Conservation (phyloP, 2,329 filamentous ascomycete genomes). For the Lecanosticta acicola region DNA sequence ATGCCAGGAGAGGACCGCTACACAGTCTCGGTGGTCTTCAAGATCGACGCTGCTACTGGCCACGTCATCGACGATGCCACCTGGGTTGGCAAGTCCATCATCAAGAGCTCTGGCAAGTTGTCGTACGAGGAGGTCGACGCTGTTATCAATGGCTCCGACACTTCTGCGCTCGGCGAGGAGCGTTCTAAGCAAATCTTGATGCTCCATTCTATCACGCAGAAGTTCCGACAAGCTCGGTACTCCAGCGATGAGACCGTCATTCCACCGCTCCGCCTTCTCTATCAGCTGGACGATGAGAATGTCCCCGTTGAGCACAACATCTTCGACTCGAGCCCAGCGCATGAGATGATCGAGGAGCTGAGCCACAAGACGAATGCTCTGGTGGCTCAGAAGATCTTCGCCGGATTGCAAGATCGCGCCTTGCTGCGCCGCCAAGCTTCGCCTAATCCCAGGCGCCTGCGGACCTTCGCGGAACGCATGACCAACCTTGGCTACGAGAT, state of each 20-base stretch:
- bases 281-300: conserved; percentile 96
- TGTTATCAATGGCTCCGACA: conserved; percentile 59
- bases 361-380: conserved; percentile 88
- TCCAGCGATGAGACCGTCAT: conserved; percentile 70
- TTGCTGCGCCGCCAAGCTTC: conserved; percentile 79
- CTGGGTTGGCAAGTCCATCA: conserved; percentile 89
- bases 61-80: conserved; percentile 75
- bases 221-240: conserved; percentile 83
- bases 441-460: conserved; percentile 80
- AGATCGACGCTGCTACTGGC: conserved; percentile 75
- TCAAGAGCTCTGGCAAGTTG: conserved; percentile 85
- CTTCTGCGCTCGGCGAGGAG: conserved; percentile 56
- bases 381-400: conserved; percentile 76
- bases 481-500: conserved; percentile 83
- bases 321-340: conserved; percentile 81
- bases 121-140: conserved; percentile 80
- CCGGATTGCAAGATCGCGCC: conserved; percentile 82
- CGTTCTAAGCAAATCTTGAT: conserved; percentile 72
- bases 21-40: conserved; percentile 88
- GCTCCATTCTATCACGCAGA: conserved; percentile 74
- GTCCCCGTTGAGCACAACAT: conserved; percentile 95
- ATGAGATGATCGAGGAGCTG: conserved; percentile 91
- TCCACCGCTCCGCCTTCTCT: conserved; percentile 78
- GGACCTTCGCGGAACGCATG: conserved; percentile 91
- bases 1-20: conserved; percentile 82